phyloP scores from a whole-genome alignment of 169 alveolate species.

The Condylostoma magnum region DNA sequence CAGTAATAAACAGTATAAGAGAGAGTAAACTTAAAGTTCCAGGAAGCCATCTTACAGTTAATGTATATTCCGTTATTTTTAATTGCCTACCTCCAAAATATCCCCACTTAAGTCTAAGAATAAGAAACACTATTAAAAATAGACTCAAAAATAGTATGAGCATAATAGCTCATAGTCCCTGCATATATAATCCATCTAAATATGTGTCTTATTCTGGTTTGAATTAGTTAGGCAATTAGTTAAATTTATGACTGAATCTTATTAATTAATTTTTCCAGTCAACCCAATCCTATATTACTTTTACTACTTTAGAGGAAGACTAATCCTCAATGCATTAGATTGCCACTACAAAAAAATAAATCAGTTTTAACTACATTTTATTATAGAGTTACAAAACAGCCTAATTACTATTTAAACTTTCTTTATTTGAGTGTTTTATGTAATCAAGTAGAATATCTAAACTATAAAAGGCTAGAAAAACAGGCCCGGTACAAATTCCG shows the following conservation, averaged over 20 bases:
- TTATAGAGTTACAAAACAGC: no score
- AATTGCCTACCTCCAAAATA: conserved; percentile 18
- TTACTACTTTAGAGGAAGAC: no score
- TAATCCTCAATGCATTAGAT: no score
- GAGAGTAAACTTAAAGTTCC: not conserved
- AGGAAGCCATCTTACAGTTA: not conserved
- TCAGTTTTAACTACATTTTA: no score
- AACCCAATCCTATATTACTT: no score
- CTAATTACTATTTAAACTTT: no score
- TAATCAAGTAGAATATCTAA: no score
- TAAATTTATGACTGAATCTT: not conserved
- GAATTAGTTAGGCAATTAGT: not conserved
- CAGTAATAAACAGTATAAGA: not conserved
- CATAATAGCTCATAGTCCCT: not conserved
- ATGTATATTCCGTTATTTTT: conserved; percentile 2
- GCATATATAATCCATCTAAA: not conserved
- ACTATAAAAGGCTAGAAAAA: no score
- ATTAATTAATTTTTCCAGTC: not conserved
- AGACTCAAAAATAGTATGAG: not conserved
- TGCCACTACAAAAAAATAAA: no score
- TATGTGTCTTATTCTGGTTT: not conserved
- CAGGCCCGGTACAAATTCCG: no score
- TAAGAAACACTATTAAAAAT: not conserved
- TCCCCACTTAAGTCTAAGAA: not conserved
- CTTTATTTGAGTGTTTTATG: no score